Evolutionary conservation across 2,329 filamentous ascomycete genomes (phyloP).

Genomic region (Stagonosporopsis chrysanthemi): DNA sequence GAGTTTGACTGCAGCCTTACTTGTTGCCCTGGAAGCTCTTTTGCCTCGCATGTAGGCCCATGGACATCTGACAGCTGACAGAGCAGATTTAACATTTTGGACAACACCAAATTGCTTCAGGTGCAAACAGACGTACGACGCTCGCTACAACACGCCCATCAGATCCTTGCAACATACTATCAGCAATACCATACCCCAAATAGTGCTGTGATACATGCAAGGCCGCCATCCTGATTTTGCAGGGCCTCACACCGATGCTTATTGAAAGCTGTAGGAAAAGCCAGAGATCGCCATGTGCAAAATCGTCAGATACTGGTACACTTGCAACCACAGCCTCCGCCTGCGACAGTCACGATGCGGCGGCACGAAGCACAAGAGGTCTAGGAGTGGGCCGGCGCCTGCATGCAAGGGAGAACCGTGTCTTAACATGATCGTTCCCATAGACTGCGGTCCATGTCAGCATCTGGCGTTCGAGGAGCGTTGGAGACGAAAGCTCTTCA

Average conservation of each 20-base stretch:
- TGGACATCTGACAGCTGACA: too few species aligned
- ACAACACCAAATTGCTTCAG: background rate
- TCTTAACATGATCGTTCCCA: slow-evolving; percentile 27
- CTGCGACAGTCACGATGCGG: slow-evolving; percentile 44
- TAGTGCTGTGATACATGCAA: background rate
- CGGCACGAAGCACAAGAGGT: slow-evolving; percentile 41
- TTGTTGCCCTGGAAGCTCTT: background rate
- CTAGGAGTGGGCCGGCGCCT: slow-evolving; percentile 18
- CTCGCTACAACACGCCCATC: background rate
- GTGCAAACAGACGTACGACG: background rate
- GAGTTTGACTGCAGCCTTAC: background rate
- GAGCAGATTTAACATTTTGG: background rate
- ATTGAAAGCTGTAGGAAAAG: background rate
- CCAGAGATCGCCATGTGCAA: slow-evolving; percentile 48
- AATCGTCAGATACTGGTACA: slow-evolving; percentile 39
- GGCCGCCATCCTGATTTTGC: background rate
- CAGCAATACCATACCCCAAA: background rate
- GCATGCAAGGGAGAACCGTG: slow-evolving; percentile 39
- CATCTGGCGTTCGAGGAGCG: slow-evolving; percentile 23
- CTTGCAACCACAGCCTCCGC: slow-evolving; percentile 42
- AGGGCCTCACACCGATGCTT: too few species aligned
- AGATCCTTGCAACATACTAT: background rate
- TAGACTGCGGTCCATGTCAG: slow-evolving; percentile 35
- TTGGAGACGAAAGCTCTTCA: slow-evolving; percentile 26
- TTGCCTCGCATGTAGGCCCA: background rate